phyloP scores from a whole-genome alignment of 192 early-diverging fungal species.

The Jimgerdemannia lactiflua region DNA sequence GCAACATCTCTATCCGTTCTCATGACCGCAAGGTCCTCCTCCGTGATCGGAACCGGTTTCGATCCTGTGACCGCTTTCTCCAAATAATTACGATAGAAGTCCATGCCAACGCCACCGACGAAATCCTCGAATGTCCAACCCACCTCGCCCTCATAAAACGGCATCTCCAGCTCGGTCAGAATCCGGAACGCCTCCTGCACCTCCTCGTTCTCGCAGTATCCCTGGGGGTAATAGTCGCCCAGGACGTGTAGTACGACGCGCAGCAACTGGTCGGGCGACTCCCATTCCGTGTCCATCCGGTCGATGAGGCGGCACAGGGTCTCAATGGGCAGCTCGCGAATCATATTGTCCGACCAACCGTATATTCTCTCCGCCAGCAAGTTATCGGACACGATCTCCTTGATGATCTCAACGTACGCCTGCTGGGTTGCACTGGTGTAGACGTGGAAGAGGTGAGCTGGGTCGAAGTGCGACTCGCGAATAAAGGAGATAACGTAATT shows the following conservation, averaged over 20 bases:
- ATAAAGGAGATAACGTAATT: not conserved
- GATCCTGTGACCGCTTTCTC: not conserved
- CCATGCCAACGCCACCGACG: not conserved
- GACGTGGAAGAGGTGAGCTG: not conserved
- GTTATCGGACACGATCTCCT: not conserved
- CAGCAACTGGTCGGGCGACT: not conserved
- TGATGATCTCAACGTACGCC: not conserved
- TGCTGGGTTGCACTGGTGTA: not conserved
- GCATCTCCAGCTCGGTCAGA: not conserved
- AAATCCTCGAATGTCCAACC: not conserved
- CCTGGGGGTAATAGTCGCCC: not conserved
- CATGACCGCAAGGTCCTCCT: not conserved
- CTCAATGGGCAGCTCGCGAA: not conserved
- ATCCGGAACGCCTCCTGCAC: not conserved
- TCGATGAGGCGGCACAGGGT: not conserved
- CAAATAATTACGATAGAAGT: not conserved
- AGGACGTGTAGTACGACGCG: not conserved
- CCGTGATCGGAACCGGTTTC: not conserved
- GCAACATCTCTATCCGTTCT: not conserved
- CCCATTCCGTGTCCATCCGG: not conserved
- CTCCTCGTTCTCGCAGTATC: not conserved
- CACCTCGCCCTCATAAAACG: not conserved
- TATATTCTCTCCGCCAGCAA: not conserved
- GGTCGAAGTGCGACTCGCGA: not conserved
- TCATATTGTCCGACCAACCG: not conserved